phyloP scores from a whole-genome alignment of 495 filamentous ascomycete genomes.

The Aspergillus panamensis region DNA sequence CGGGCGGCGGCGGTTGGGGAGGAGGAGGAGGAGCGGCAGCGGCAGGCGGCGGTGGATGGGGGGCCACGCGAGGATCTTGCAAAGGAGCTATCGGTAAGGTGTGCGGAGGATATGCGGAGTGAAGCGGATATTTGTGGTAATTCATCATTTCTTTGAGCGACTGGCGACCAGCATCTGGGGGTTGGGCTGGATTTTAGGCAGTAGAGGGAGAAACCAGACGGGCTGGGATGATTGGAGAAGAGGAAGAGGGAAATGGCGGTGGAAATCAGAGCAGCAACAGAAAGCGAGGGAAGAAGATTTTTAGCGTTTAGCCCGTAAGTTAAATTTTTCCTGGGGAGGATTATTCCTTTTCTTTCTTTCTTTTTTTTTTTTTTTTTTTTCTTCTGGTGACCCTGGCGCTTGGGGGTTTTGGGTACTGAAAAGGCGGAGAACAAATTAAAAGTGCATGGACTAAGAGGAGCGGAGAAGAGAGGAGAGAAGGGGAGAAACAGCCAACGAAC shows the following conservation, averaged over 20 bases:
- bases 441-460: background rate
- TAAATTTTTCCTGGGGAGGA: background rate
- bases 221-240: slow-evolving; percentile 6
- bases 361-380: background rate
- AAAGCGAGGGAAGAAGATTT: background rate
- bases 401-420: too few species aligned
- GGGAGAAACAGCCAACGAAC: slow-evolving; percentile 12
- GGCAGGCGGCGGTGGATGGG: slow-evolving; percentile 15
- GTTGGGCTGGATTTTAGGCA: slow-evolving; percentile 9
- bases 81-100: background rate
- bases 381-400: background rate
- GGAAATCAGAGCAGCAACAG: slow-evolving; percentile 13
- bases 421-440: background rate
- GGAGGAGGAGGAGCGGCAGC: slow-evolving; percentile 27
- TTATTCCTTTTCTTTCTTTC: background rate
- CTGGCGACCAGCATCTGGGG: background rate
- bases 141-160: slow-evolving; percentile 13
- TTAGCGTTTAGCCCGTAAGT: background rate
- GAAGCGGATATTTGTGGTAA: slow-evolving; percentile 18
- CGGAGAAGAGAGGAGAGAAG: background rate
- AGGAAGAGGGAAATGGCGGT: slow-evolving; percentile 4
- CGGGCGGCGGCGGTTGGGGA: slow-evolving; percentile 12
- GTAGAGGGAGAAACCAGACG: background rate
- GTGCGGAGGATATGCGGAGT: slow-evolving; percentile 12
- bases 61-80: slow-evolving; percentile 2